Conservation (phyloP, 2,329 filamentous ascomycete genomes). For the Colletotrichum theobromicola region DNA sequence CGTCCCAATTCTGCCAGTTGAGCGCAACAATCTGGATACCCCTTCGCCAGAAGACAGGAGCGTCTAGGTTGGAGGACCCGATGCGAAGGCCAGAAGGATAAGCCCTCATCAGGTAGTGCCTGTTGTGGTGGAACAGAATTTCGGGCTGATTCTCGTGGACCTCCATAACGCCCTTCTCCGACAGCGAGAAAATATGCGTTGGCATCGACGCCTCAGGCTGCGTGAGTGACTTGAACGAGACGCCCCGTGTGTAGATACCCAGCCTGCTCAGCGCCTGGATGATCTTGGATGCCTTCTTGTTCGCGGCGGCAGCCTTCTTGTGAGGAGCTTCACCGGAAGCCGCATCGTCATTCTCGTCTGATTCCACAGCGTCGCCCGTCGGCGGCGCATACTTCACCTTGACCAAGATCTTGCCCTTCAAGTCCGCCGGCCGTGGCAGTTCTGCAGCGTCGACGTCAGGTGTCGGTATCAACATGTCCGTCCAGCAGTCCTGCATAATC, state of each 20-base stretch:
- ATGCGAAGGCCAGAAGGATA: conserved; percentile 87
- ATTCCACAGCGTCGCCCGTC: conserved; percentile 35
- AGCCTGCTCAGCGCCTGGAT: conserved; percentile 76
- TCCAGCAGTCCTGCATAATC: conserved; percentile 88
- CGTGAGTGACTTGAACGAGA: conserved; percentile 79
- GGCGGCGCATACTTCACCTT: conserved; percentile 76
- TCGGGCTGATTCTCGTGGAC: conserved; percentile 54
- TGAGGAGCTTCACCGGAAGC: conserved; percentile 41
- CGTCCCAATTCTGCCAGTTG: conserved; percentile 92
- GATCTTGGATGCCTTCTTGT: conserved; percentile 63
- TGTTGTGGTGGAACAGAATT: conserved; percentile 80
- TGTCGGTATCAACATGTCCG: conserved; percentile 69
- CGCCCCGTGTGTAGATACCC: conserved; percentile 83
- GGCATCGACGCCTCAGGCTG: conserved; percentile 73
- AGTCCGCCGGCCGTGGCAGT: conserved; percentile 71
- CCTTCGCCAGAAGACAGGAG: conserved; percentile 83
- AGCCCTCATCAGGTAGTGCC: conserved; percentile 81
- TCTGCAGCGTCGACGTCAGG: conserved; percentile 49
- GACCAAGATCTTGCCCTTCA: conserved; percentile 81
- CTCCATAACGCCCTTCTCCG: conserved; percentile 68
- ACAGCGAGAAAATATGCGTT: conserved; percentile 72
- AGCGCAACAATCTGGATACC: conserved; percentile 91
- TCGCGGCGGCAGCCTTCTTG: conserved; percentile 25
- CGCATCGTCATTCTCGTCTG: conserved; percentile 38
- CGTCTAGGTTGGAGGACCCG: conserved; percentile 85